phyloP scores from a whole-genome alignment of 208 protist species.

The Strigomonas culicis region DNA sequence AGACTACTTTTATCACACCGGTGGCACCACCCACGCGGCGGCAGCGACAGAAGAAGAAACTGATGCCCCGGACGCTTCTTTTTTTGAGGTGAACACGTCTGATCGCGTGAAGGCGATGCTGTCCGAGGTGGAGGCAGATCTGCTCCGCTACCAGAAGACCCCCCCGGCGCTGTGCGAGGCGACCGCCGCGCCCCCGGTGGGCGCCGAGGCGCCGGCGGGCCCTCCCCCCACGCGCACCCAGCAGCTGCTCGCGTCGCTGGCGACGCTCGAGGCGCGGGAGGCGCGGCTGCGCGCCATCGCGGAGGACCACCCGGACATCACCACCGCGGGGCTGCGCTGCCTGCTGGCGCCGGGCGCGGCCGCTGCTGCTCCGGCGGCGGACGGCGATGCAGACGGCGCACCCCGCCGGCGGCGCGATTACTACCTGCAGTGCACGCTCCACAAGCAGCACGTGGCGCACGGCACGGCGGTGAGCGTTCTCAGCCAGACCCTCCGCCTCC shows the following conservation, averaged over 20 bases:
- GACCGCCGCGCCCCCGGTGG: no score
- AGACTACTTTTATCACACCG: constrained; percentile 36
- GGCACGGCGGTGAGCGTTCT: constrained; percentile 56
- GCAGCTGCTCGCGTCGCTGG: no score
- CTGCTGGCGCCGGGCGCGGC: neutral
- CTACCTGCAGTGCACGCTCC: constrained; percentile 70
- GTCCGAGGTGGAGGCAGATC: no score
- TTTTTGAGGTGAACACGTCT: neutral
- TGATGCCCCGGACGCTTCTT: neutral
- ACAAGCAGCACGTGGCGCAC: constrained; percentile 83
- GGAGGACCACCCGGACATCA: no score
- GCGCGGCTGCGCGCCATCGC: no score
- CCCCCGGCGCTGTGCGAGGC: no score
- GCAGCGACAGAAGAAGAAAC: constrained; percentile 1
- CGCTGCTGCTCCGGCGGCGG: no score
- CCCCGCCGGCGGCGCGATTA: constrained; percentile 15
- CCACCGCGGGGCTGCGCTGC: neutral
- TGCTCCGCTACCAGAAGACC: no score
- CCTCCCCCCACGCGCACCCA: no score
- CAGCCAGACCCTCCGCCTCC: constrained; percentile 66
- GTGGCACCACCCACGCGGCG: constrained; percentile 9
- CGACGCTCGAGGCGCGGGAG: no score
- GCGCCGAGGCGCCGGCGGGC: no score
- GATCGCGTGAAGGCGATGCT: no score
- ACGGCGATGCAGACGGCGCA: neutral